These are phyloP conservation scores for Hypomyces perniciosus DNA, from an alignment of 2,329 filamentous ascomycete genomes.

Conservation along the genomic window DNA sequence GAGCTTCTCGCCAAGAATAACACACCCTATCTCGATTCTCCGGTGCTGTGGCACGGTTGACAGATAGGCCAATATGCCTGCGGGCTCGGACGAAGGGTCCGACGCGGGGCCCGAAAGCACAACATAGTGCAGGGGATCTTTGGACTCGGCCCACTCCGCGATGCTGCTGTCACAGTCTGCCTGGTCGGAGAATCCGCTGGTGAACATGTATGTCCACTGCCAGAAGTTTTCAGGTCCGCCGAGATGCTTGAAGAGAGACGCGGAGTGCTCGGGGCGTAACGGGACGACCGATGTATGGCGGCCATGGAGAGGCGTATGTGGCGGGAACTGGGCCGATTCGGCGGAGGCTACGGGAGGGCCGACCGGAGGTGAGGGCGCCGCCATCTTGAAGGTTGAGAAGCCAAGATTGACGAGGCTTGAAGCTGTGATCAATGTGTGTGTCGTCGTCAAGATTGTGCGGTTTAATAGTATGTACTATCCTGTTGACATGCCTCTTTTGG, in stretches of 20 bases:
- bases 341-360: constrained; percentile 6
- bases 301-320: constrained; percentile 21
- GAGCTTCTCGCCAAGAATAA: constrained; percentile 45
- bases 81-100: constrained; percentile 23
- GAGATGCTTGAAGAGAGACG: constrained; percentile 26
- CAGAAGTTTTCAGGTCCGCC: constrained; percentile 25
- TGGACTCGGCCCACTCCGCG: constrained; percentile 19
- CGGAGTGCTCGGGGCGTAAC: constrained; percentile 21
- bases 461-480: too few species aligned
- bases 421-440: too few species aligned
- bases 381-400: not conserved
- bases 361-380: not conserved
- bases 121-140: constrained; percentile 38
- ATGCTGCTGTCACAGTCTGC: constrained; percentile 17
- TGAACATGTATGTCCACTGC: constrained; percentile 31
- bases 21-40: constrained; percentile 51
- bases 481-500: too few species aligned
- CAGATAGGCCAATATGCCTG: constrained; percentile 41
- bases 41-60: constrained; percentile 42
- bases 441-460: too few species aligned
- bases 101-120: constrained; percentile 31
- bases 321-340: constrained; percentile 10
- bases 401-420: not conserved
- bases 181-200: constrained; percentile 17
- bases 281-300: constrained; percentile 27